phyloP scores from a whole-genome alignment of 352 stramenopile species.

The Achlya hypogyna region DNA sequence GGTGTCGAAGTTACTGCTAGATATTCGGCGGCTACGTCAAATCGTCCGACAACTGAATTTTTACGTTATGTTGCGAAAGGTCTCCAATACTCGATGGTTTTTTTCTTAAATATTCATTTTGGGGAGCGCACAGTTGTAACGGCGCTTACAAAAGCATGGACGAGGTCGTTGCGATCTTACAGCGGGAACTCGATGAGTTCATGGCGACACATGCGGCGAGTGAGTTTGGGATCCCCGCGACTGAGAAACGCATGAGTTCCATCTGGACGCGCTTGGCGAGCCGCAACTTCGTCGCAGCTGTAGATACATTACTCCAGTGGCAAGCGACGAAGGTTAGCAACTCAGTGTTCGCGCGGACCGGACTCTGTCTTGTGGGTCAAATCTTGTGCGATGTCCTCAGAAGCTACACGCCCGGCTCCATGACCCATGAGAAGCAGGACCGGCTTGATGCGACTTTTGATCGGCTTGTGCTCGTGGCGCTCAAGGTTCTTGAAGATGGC shows the following conservation, averaged over 20 bases:
- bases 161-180: slow-evolving; percentile 23
- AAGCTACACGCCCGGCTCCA: background rate
- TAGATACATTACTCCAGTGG: slow-evolving; percentile 15
- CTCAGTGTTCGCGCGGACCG: slow-evolving; percentile 6
- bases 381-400: background rate
- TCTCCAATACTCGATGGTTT: too few relatives aligned
- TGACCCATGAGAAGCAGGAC: background rate
- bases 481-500: slow-evolving; percentile 7
- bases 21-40: too few relatives aligned
- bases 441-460: background rate
- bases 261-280: slow-evolving; percentile 10
- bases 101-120: too few relatives aligned
- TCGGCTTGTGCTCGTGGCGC: background rate
- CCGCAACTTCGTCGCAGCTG: slow-evolving; percentile 3
- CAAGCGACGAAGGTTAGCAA: background rate
- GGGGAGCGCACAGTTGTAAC: too few relatives aligned
- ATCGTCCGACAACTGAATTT: too few relatives aligned
- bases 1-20: background rate
- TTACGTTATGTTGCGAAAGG: too few relatives aligned
- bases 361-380: slow-evolving; percentile 11
- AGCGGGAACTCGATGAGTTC: slow-evolving; percentile 50
- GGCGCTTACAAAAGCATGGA: slow-evolving; percentile 8
- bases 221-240: background rate
- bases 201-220: slow-evolving; percentile 31
- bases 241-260: background rate